These are phyloP conservation scores for Camellia japonica DNA, from an alignment of 148 eudicot genomes.

Conservation along the genomic window DNA sequence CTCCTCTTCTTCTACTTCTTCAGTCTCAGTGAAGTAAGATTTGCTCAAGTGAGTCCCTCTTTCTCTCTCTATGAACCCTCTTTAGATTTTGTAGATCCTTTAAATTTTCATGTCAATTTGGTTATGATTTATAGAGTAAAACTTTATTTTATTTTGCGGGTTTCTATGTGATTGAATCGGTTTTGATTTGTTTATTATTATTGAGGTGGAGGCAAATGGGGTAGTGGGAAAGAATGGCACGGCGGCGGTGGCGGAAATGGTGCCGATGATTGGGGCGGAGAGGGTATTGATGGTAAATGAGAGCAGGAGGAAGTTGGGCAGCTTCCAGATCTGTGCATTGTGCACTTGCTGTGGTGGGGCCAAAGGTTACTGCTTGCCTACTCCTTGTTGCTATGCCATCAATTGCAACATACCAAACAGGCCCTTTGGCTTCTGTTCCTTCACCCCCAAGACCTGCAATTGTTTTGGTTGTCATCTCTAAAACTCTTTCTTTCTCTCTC, in stretches of 20 bases:
- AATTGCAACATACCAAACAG: slow-evolving; percentile 94
- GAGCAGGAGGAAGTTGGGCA: slow-evolving; percentile 71
- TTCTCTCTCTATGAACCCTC: not conserved
- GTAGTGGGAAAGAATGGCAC: slow-evolving; percentile 15
- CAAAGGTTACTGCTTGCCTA: slow-evolving; percentile 67
- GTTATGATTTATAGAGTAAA: not conserved
- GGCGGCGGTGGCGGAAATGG: slow-evolving; percentile 18
- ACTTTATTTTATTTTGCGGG: not conserved
- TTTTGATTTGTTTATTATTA: not conserved
- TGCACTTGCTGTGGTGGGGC: slow-evolving; percentile 89
- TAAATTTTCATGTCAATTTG: slow-evolving; percentile 11
- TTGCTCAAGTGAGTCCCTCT: slow-evolving; percentile 42
- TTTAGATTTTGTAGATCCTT: slow-evolving; percentile 9
- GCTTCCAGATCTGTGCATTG: slow-evolving; percentile 80
- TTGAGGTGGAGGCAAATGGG: slow-evolving; percentile 35
- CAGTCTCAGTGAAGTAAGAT: slow-evolving; percentile 31
- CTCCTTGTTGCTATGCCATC: slow-evolving; percentile 96
- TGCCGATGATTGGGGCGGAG: slow-evolving; percentile 33
- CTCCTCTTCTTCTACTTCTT: slow-evolving; percentile 29
- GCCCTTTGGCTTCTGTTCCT: slow-evolving; percentile 93
- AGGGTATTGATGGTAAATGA: slow-evolving; percentile 62
- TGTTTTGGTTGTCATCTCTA: slow-evolving; percentile 71
- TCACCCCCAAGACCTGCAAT: slow-evolving; percentile 86
- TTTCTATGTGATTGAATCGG: not conserved
- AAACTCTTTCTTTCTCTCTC: no score